These are phyloP conservation scores for Phalaenopsis equestris DNA, from an alignment of 106 monocot species.

Conservation along the genomic window DNA sequence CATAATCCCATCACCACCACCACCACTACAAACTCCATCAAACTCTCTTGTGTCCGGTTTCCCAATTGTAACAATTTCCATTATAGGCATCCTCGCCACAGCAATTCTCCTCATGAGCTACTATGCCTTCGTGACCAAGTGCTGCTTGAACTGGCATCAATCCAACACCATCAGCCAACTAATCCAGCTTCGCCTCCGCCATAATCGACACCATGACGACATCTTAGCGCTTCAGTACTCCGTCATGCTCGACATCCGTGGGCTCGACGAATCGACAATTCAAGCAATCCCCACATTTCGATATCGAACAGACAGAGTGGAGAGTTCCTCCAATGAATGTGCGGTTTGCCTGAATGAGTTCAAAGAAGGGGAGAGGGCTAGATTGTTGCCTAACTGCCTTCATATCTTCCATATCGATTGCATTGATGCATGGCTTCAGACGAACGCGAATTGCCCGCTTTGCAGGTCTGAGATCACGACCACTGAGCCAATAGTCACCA, in stretches of 20 bases:
- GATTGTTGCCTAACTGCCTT: slow-evolving; percentile 34
- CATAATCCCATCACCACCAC: neutral
- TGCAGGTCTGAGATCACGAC: slow-evolving; percentile 8
- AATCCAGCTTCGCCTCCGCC: neutral
- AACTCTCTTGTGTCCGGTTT: slow-evolving; percentile 1
- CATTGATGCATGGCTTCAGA: slow-evolving; percentile 41
- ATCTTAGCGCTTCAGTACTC: neutral
- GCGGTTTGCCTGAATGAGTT: slow-evolving; percentile 40
- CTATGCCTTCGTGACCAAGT: slow-evolving; percentile 22
- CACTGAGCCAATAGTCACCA: neutral
- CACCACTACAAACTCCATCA: neutral
- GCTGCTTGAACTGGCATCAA: slow-evolving; percentile 14
- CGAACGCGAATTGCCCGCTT: slow-evolving; percentile 45
- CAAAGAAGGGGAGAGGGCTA: slow-evolving; percentile 27
- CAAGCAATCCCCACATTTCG: slow-evolving; percentile 29
- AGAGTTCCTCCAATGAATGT: slow-evolving; percentile 12
- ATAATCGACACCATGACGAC: neutral
- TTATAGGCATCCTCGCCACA: slow-evolving; percentile 12
- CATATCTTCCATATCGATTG: slow-evolving; percentile 51
- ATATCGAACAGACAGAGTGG: neutral
- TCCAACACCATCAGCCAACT: neutral
- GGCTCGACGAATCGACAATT: slow-evolving; percentile 21
- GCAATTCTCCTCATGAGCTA: slow-evolving; percentile 13
- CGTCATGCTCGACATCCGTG: neutral
- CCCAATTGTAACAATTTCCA: slow-evolving; percentile 7